A percentile compares a stretch with the other conserved stretches of the same genome.
Conservation (phyloP, 2,329 filamentous ascomycete genomes). For the Xylariaceae sp. region DNA sequence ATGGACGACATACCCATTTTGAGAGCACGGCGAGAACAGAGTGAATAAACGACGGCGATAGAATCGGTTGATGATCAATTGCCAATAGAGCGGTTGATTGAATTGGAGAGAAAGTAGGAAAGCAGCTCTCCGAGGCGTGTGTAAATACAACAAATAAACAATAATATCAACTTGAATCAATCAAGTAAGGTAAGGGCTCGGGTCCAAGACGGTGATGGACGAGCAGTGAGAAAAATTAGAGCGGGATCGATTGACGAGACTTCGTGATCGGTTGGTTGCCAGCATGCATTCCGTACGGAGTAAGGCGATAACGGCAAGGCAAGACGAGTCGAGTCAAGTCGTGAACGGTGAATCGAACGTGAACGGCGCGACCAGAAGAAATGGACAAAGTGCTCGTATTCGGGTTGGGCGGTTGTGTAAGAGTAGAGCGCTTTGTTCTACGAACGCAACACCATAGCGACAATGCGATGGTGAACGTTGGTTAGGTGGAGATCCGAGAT, state of each 20-base stretch:
- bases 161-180: slow-evolving; percentile 2
- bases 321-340: too few species aligned
- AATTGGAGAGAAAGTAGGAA: not conserved
- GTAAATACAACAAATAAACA: not conserved
- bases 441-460: slow-evolving; percentile 4
- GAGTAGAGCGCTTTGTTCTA: not conserved
- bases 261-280: not conserved
- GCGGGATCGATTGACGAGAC: not conserved
- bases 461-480: not conserved
- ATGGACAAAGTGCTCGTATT: slow-evolving; percentile 1
- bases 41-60: not conserved
- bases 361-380: slow-evolving; percentile 3
- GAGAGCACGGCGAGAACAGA: not conserved
- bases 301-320: too few species aligned
- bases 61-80: not conserved
- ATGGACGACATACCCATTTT: slow-evolving; percentile 11
- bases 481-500: not conserved
- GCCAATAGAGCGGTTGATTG: not conserved
- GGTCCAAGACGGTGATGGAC: not conserved
- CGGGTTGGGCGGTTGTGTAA: not conserved
- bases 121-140: not conserved
- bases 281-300: not conserved
- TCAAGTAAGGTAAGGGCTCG: not conserved
- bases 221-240: not conserved
- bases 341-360: too few species aligned